Evolutionary conservation across 441 rosid species (phyloP), one percentile per base, ranked within the genome.

Genomic region (Erodium texanum): DNA sequence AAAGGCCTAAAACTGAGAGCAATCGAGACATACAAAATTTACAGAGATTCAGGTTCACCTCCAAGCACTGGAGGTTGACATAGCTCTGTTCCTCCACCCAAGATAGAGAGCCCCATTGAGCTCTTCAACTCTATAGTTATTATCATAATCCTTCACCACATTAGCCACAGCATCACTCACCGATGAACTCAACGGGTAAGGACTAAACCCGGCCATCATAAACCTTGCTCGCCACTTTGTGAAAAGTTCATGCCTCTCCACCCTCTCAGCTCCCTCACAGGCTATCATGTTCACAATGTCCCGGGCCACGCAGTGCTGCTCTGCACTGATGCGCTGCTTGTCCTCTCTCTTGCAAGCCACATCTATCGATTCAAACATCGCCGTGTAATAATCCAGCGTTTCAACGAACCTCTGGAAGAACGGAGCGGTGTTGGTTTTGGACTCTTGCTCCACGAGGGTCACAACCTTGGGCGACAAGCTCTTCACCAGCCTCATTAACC

Each of bases 251-350:
- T 87, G 92, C 27, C 92, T 74, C 73, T 87, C 92, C 29, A 87
- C 92, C 78, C 92, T 81, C 58, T 87, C 92, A 4, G 59, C 69
- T 0, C 72, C 84, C 77, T 87, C 92, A 10, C 89, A 87, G 50
- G 89, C 89, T 24, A 87, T 81, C 92, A 87, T 84, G 68, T 85
- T 87, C 64, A 87, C 89, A 20, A 87, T 87, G 80, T 87, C 92
- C 32, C 92, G 83, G 27, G 92, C 92, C 62, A 87, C 84, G 27
- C 92, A 87, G 65, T 87, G 83, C 81, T 87, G 92, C 81, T 87
- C 92, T 0, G 92, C 89, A 8, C 68, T 85, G 75, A 87, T 85
- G 66, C 92, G 76, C 75, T 77, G 75, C 78, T 68, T 81, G 85
- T 81, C 82, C 2, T 82, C 77, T 78, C 84, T 74, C 6, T 78